phyloP scores from a whole-genome alignment of 768 basidiomycete genomes.

The Pleurotus giganteus region DNA sequence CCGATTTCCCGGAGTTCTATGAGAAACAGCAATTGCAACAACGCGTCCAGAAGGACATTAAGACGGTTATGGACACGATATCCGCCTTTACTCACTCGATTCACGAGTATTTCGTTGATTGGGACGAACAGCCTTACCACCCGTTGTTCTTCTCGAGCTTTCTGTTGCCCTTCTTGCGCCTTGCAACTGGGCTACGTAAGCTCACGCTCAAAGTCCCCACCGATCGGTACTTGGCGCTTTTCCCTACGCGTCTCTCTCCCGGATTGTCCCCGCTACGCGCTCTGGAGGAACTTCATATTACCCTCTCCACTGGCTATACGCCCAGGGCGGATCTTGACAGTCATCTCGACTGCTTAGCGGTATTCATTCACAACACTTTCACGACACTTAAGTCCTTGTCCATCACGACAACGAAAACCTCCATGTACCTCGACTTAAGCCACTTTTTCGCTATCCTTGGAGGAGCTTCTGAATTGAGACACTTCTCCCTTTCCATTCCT shows the following conservation, averaged over 20 bases:
- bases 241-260: slow-evolving; percentile 18
- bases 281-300: slow-evolving; percentile 33
- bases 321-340: slow-evolving; percentile 27
- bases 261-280: slow-evolving; percentile 30
- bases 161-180: slow-evolving; percentile 31
- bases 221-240: slow-evolving; percentile 23
- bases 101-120: slow-evolving; percentile 37
- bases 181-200: slow-evolving; percentile 28
- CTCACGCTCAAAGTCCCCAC: slow-evolving; percentile 40
- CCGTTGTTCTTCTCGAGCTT: slow-evolving; percentile 36
- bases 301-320: slow-evolving; percentile 31
- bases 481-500: slow-evolving; percentile 40
- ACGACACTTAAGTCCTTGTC: slow-evolving; percentile 35
- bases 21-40: slow-evolving; percentile 31
- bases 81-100: slow-evolving; percentile 27
- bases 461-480: slow-evolving; percentile 35
- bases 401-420: slow-evolving; percentile 32
- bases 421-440: slow-evolving; percentile 36
- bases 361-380: slow-evolving; percentile 43
- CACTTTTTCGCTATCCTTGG: slow-evolving; percentile 36
- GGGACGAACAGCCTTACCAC: slow-evolving; percentile 35
- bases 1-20: slow-evolving; percentile 27
- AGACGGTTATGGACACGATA: slow-evolving; percentile 30
- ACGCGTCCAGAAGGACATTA: slow-evolving; percentile 35
- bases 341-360: slow-evolving; percentile 37